A percentile compares a stretch with the other conserved stretches of the same genome.
Evolutionary conservation across 2,329 filamentous ascomycete species (phyloP).

Genomic region (Diaporthe helianthi): DNA sequence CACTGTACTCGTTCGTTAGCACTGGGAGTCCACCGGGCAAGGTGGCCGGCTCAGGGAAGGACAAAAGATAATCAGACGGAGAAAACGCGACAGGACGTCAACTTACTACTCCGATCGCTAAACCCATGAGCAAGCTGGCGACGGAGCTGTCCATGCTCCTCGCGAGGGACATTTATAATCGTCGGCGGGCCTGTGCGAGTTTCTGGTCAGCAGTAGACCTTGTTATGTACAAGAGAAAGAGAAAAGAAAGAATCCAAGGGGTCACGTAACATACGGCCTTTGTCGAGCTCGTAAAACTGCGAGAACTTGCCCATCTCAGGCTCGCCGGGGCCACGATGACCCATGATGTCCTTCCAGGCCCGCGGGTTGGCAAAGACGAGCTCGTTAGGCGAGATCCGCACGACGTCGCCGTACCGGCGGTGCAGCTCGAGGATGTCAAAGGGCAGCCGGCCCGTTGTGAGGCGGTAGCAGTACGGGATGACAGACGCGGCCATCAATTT

Average conservation of each 20-base stretch:
- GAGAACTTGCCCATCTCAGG: conserved; percentile 24
- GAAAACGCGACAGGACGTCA: not conserved
- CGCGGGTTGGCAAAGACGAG: conserved; percentile 47
- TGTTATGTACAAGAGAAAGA: not conserved
- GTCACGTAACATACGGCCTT: not conserved
- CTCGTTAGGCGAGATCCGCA: conserved; percentile 51
- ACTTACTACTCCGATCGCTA: conserved; percentile 28
- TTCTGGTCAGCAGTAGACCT: not conserved
- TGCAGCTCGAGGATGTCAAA: conserved; percentile 39
- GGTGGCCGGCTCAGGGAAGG: too few relatives aligned
- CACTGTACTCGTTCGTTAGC: not conserved
- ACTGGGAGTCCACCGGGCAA: not conserved
- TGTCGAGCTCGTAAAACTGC: not conserved
- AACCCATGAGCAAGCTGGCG: conserved; percentile 30
- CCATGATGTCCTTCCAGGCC: conserved; percentile 47
- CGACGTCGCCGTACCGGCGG: conserved; percentile 49
- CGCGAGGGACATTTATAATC: conserved; percentile 16
- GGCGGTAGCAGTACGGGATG: conserved; percentile 27
- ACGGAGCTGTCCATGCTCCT: conserved; percentile 29
- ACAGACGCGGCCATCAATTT: conserved; percentile 34
- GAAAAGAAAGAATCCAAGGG: not conserved
- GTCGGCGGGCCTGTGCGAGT: not conserved
- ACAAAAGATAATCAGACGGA: not conserved
- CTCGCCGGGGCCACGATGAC: conserved; percentile 31
- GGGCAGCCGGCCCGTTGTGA: conserved; percentile 19